Evolutionary conservation across 495 filamentous ascomycete species (phyloP).

Genomic region (Hypoxylon trugodes): DNA sequence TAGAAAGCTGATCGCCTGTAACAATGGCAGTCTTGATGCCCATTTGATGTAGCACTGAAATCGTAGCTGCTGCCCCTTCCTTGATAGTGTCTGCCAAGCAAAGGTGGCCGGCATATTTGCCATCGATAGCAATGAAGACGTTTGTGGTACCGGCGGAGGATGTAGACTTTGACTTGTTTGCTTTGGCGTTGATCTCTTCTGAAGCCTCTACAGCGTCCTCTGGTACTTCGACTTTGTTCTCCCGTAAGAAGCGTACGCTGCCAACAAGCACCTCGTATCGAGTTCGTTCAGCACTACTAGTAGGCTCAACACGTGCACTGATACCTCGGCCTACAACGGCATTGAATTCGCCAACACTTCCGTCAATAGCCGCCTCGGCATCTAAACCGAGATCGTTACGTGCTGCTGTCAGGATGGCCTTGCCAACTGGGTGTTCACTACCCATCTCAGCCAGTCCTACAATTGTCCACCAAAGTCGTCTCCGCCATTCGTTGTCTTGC

Average conservation of each 20-base stretch:
- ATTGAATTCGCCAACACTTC: constrained; percentile 83
- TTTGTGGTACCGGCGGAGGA: constrained; percentile 75
- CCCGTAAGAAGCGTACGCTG: constrained; percentile 77
- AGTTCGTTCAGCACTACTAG: constrained; percentile 66
- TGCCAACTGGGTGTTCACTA: constrained; percentile 94
- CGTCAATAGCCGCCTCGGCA: constrained; percentile 78
- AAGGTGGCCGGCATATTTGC: constrained; percentile 78
- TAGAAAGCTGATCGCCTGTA: constrained; percentile 86
- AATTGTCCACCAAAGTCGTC: constrained; percentile 89
- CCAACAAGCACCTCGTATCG: constrained; percentile 85
- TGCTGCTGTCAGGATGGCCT: constrained; percentile 78
- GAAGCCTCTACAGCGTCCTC: constrained; percentile 63
- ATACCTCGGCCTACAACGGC: constrained; percentile 87
- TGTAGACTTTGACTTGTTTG: constrained; percentile 46
- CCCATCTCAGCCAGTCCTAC: constrained; percentile 92
- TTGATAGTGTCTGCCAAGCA: constrained; percentile 92
- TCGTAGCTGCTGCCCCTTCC: constrained; percentile 79
- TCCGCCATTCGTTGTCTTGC: constrained; percentile 71
- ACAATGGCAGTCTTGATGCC: constrained; percentile 88
- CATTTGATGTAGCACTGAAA: constrained; percentile 84
- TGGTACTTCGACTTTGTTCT: constrained; percentile 73
- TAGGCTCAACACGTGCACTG: constrained; percentile 80
- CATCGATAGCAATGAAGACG: constrained; percentile 90
- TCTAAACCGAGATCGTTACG: constrained; percentile 76
- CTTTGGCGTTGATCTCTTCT: constrained; percentile 62